phyloP scores from a whole-genome alignment of 2,329 filamentous ascomycete genomes.

The Ascochyta viciae-villosae region DNA sequence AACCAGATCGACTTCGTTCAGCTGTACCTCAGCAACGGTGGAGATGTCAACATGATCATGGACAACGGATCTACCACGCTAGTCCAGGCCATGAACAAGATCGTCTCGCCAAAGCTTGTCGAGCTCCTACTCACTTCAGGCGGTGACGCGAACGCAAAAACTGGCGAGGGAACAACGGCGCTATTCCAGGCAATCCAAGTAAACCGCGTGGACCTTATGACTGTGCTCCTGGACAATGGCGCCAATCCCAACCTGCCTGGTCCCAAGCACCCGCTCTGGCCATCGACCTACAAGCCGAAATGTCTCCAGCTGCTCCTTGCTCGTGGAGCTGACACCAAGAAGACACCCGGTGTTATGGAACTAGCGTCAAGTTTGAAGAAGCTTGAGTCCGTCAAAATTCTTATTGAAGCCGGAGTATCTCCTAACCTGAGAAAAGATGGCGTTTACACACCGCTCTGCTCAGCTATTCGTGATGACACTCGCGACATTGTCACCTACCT shows the following conservation, averaged over 20 bases:
- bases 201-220: slow-evolving; percentile 64
- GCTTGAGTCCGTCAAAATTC: slow-evolving; percentile 65
- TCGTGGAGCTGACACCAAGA: slow-evolving; percentile 66
- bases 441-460: slow-evolving; percentile 72
- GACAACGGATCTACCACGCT: slow-evolving; percentile 67
- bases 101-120: slow-evolving; percentile 61
- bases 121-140: slow-evolving; percentile 68
- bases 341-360: slow-evolving; percentile 69
- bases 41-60: slow-evolving; percentile 62
- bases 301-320: slow-evolving; percentile 66
- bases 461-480: slow-evolving; percentile 71
- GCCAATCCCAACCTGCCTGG: slow-evolving; percentile 73
- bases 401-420: slow-evolving; percentile 66
- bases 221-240: slow-evolving; percentile 61
- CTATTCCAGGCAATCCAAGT: slow-evolving; percentile 68
- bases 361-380: slow-evolving; percentile 69
- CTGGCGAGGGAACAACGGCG: slow-evolving; percentile 66
- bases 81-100: slow-evolving; percentile 66
- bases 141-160: slow-evolving; percentile 66
- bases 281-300: slow-evolving; percentile 64
- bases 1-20: slow-evolving; percentile 65
- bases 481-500: slow-evolving; percentile 68
- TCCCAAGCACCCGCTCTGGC: slow-evolving; percentile 74
- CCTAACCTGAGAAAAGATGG: slow-evolving; percentile 70
- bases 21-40: slow-evolving; percentile 68